These are phyloP conservation scores for Penicillium bialowiezense DNA, from an alignment of 495 filamentous ascomycete genomes.

Conservation along the genomic window DNA sequence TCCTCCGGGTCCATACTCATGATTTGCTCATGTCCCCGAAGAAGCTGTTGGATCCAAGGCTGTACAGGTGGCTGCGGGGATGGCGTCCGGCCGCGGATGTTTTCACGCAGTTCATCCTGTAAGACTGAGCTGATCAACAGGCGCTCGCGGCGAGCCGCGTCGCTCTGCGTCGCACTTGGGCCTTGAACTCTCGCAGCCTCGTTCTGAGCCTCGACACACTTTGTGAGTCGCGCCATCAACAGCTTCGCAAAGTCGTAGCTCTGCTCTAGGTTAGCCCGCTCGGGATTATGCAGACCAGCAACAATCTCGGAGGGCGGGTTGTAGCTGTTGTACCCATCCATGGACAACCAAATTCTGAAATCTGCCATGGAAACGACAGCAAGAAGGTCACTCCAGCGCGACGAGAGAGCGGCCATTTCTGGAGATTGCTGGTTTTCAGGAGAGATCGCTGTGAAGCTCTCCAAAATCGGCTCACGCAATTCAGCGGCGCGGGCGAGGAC, in stretches of 20 bases:
- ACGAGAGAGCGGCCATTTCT: neutral
- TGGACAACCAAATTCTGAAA: constrained; percentile 8
- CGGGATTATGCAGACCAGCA: neutral
- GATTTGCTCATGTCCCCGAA: neutral
- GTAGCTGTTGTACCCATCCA: constrained; percentile 4
- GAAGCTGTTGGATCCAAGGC: constrained; percentile 5
- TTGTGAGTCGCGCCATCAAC: neutral
- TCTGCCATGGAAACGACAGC: neutral
- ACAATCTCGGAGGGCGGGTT: neutral
- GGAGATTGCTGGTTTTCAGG: neutral
- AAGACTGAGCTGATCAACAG: constrained; percentile 1
- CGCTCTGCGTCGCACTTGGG: constrained; percentile 3
- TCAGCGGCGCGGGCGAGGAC: neutral
- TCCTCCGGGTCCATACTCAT: neutral
- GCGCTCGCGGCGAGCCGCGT: constrained; percentile 6
- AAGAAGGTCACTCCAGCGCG: neutral
- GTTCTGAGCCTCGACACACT: constrained; percentile 8
- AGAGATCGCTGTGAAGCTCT: neutral
- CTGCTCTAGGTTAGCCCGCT: neutral
- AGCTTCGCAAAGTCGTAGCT: neutral
- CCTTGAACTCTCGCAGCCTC: constrained; percentile 4
- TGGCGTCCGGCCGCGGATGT: constrained; percentile 5
- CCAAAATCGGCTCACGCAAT: neutral
- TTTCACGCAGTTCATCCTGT: constrained; percentile 6
- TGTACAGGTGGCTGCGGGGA: constrained; percentile 7